phyloP scores from a whole-genome alignment of 805 yeast genomes.

The Scheffersomyces coipomensis region DNA sequence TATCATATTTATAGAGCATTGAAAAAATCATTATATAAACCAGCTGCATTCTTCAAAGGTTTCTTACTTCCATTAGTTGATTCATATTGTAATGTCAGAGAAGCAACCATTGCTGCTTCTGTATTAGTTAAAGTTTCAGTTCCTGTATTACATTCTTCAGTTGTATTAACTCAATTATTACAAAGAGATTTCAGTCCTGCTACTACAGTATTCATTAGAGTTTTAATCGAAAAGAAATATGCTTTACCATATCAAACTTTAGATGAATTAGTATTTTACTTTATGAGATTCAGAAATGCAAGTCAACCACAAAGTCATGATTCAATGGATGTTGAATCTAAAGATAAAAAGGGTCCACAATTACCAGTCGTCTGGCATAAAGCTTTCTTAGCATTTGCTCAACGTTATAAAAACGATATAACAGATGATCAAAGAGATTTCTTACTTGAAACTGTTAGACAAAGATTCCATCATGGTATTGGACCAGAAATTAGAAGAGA shows the following conservation, averaged over 20 bases:
- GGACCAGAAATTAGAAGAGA: slow-evolving; percentile 96
- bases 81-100: slow-evolving; percentile 85
- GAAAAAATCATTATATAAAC: slow-evolving; percentile 92
- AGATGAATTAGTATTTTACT: slow-evolving; percentile 91
- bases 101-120: slow-evolving; percentile 93
- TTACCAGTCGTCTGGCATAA: slow-evolving; percentile 98
- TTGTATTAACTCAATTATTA: slow-evolving; percentile 82
- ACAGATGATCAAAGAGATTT: slow-evolving; percentile 99
- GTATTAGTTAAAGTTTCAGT: slow-evolving; percentile 85
- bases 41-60: slow-evolving; percentile 97
- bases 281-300: slow-evolving; percentile 81
- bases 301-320: slow-evolving; percentile 41
- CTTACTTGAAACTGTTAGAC: slow-evolving; percentile 84
- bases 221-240: slow-evolving; percentile 87
- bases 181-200: slow-evolving; percentile 85
- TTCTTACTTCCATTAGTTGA: slow-evolving; percentile 89
- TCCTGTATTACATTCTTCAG: slow-evolving; percentile 94
- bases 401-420: slow-evolving; percentile 93
- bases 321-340: slow-evolving; percentile 30
- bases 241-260: slow-evolving; percentile 96
- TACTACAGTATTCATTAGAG: slow-evolving; percentile 84
- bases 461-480: slow-evolving; percentile 82
- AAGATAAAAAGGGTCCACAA: slow-evolving; percentile 45
- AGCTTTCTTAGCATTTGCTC: slow-evolving; percentile 91
- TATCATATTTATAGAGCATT: slow-evolving; percentile 91